phyloP scores from a whole-genome alignment of 208 protist species.

The Crithidia brevicula region DNA sequence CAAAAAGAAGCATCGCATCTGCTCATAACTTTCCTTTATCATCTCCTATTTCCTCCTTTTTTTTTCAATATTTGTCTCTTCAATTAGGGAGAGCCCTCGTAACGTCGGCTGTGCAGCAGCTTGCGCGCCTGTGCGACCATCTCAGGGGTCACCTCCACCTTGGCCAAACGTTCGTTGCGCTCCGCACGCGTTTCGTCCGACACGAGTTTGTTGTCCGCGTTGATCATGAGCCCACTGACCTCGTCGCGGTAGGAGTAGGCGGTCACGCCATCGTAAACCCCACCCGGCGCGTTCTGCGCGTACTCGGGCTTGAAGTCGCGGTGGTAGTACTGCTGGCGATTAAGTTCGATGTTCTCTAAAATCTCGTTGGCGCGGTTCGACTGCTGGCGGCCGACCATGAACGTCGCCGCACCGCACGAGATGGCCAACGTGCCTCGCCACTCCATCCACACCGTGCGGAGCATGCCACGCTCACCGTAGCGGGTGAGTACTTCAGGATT shows the following conservation, averaged over 20 bases:
- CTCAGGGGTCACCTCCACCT: slow-evolving; percentile 48
- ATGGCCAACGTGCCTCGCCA: slow-evolving; percentile 69
- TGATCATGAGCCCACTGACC: slow-evolving; percentile 67
- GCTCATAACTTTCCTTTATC: background rate
- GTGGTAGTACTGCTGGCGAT: slow-evolving; percentile 77
- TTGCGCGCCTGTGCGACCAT: slow-evolving; percentile 68
- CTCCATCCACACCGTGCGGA: slow-evolving; percentile 75
- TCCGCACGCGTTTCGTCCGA: slow-evolving; percentile 52
- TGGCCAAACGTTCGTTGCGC: slow-evolving; percentile 40
- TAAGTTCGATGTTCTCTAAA: slow-evolving; percentile 89
- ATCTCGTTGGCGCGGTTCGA: slow-evolving; percentile 70
- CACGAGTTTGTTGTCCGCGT: slow-evolving; percentile 61
- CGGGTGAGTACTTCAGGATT: slow-evolving; percentile 63
- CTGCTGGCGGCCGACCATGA: slow-evolving; percentile 58
- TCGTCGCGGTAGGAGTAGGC: slow-evolving; percentile 71
- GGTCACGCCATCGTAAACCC: slow-evolving; percentile 73
- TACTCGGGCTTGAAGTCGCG: slow-evolving; percentile 78
- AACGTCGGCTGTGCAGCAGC: slow-evolving; percentile 60
- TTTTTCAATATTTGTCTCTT: background rate
- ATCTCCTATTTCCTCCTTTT: background rate
- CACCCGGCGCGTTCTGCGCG: slow-evolving; percentile 52
- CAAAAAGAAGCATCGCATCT: background rate
- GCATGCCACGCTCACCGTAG: slow-evolving; percentile 68
- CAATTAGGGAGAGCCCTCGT: slow-evolving; percentile 28
- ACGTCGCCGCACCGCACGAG: slow-evolving; percentile 40